Evolutionary conservation across 1,284 basidiomycete genomes (phyloP).

Genomic region (Ganoderma lucidum): DNA sequence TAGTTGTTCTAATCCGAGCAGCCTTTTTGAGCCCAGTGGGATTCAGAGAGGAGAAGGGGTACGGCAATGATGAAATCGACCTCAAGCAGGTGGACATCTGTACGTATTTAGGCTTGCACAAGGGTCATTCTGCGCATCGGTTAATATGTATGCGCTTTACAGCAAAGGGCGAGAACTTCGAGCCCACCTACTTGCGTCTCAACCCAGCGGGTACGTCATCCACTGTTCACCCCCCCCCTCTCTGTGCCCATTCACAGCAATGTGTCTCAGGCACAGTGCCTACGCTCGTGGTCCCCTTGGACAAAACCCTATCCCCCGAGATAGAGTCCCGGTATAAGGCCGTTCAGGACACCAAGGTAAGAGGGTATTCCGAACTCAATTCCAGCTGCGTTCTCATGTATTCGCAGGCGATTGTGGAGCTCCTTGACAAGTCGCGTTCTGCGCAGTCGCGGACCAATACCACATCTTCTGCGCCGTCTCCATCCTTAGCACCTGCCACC

Average conservation of each 20-base stretch:
- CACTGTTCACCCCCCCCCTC: background rate
- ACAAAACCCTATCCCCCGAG: slow-evolving; percentile 74
- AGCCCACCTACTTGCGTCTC: slow-evolving; percentile 73
- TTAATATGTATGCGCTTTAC: slow-evolving; percentile 12
- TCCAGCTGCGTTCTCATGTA: slow-evolving; percentile 11
- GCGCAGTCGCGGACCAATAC: slow-evolving; percentile 70
- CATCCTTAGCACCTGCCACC: slow-evolving; percentile 81
- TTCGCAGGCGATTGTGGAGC: slow-evolving; percentile 74
- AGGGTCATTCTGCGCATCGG: slow-evolving; percentile 11
- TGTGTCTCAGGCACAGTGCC: slow-evolving; percentile 74
- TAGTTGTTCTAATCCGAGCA: slow-evolving; percentile 11
- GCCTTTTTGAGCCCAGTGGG: slow-evolving; percentile 17
- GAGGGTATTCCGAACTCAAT: slow-evolving; percentile 29
- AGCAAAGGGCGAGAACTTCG: slow-evolving; percentile 77
- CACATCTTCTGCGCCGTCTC: slow-evolving; percentile 77
- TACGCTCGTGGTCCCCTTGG: slow-evolving; percentile 82
- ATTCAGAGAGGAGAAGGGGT: slow-evolving; percentile 74
- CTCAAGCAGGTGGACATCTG: slow-evolving; percentile 65
- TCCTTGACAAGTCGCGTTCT: slow-evolving; percentile 85
- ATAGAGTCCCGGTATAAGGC: slow-evolving; percentile 85
- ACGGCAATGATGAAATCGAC: slow-evolving; percentile 73
- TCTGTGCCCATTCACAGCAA: background rate
- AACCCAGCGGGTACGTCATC: slow-evolving; percentile 71
- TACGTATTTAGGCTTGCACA: slow-evolving; percentile 43
- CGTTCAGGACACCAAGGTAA: slow-evolving; percentile 77